Conservation (phyloP, 805 yeast genomes). For the Kuraishia cidri region DNA sequence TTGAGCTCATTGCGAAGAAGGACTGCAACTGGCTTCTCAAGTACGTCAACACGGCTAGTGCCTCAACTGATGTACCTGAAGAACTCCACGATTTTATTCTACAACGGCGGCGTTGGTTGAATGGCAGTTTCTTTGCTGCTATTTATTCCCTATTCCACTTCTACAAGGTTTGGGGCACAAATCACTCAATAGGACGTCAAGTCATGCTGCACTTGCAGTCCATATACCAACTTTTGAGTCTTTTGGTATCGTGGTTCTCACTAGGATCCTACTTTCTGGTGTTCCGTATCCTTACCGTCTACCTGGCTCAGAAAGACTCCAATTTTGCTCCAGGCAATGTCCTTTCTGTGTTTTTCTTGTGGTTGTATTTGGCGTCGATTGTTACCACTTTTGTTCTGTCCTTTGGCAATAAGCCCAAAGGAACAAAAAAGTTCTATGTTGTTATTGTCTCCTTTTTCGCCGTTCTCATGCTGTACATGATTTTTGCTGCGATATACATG, state of each 20-base stretch:
- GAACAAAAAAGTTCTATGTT: slow-evolving; percentile 72
- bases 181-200: slow-evolving; percentile 64
- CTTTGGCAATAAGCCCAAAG: slow-evolving; percentile 91
- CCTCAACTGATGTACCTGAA: slow-evolving; percentile 95
- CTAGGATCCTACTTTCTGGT: slow-evolving; percentile 85
- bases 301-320: slow-evolving; percentile 56
- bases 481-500: slow-evolving; percentile 79
- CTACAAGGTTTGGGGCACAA: slow-evolving; percentile 67
- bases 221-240: slow-evolving; percentile 62
- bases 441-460: slow-evolving; percentile 77
- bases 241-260: slow-evolving; percentile 88
- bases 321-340: slow-evolving; percentile 67
- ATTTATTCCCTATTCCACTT: slow-evolving; percentile 78
- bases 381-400: slow-evolving; percentile 83
- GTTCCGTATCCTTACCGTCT: slow-evolving; percentile 77
- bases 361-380: slow-evolving; percentile 77
- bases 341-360: slow-evolving; percentile 68
- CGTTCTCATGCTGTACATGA: slow-evolving; percentile 77
- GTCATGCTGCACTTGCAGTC: slow-evolving; percentile 70
- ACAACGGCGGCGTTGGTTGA: slow-evolving; percentile 94
- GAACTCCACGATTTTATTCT: slow-evolving; percentile 76
- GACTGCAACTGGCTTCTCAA: slow-evolving; percentile 67
- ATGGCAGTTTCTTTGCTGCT: slow-evolving; percentile 95
- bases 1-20: slow-evolving; percentile 86
- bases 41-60: slow-evolving; percentile 82